Conservation (phyloP, 2,329 filamentous ascomycete species). For the Aspergillus transmontanensis region DNA sequence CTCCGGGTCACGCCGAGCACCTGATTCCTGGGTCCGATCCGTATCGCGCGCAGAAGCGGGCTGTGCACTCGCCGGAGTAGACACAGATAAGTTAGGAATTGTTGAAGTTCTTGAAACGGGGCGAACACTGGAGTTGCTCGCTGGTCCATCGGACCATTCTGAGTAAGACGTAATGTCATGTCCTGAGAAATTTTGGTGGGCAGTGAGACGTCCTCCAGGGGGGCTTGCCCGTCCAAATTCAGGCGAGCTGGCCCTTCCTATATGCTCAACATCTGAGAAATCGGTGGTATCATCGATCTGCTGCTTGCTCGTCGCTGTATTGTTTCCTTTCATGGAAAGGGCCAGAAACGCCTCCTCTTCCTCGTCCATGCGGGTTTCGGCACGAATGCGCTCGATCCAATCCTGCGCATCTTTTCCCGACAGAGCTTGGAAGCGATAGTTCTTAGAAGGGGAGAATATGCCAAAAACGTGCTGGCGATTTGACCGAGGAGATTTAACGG, state of each 20-base stretch:
- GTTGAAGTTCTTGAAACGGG: constrained; percentile 28
- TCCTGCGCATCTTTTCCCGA: constrained; percentile 74
- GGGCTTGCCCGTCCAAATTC: constrained; percentile 35
- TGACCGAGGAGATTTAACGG: constrained; percentile 85
- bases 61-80: constrained; percentile 33
- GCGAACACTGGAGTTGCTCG: constrained; percentile 29
- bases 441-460: constrained; percentile 85
- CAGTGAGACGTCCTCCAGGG: constrained; percentile 32
- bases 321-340: constrained; percentile 27
- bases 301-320: constrained; percentile 28
- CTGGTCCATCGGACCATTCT: constrained; percentile 72
- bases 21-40: constrained; percentile 63
- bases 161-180: constrained; percentile 76
- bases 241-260: constrained; percentile 36
- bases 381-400: constrained; percentile 82
- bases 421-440: constrained; percentile 83
- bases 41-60: constrained; percentile 53
- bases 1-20: constrained; percentile 68
- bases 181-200: constrained; percentile 60
- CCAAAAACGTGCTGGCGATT: constrained; percentile 87
- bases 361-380: constrained; percentile 80
- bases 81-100: constrained; percentile 31
- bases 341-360: constrained; percentile 80
- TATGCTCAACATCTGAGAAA: constrained; percentile 43
- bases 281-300: constrained; percentile 44